phyloP scores from a whole-genome alignment of 192 early-diverging fungal species.

The Coemansia sp. region DNA sequence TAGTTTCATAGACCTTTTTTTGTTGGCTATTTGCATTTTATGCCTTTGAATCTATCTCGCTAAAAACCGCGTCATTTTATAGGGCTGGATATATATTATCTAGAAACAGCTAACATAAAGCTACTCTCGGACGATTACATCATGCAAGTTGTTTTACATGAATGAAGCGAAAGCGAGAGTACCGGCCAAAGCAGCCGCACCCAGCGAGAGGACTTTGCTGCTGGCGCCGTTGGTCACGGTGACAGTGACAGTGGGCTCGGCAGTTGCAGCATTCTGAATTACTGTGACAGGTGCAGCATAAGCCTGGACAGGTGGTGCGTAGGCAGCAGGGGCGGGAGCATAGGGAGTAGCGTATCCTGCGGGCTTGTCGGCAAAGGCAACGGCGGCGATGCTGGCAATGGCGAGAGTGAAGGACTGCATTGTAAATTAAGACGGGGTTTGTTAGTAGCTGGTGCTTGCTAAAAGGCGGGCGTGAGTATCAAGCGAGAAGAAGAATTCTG shows the following conservation, averaged over 20 bases:
- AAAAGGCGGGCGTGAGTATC: background rate
- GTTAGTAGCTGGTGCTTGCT: background rate
- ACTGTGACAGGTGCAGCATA: conserved; percentile 22
- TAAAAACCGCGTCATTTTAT: background rate
- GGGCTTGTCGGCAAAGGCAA: conserved; percentile 16
- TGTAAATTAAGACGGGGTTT: conserved; percentile 1
- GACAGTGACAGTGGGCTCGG: conserved; percentile 39
- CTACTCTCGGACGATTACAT: background rate
- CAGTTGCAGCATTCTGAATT: conserved; percentile 39
- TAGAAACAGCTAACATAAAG: background rate
- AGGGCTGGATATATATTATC: background rate
- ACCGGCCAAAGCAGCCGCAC: conserved; percentile 26
- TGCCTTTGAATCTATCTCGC: too few relatives aligned
- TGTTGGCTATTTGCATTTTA: too few relatives aligned
- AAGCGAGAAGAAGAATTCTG: background rate
- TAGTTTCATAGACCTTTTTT: too few relatives aligned
- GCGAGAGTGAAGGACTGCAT: conserved; percentile 38
- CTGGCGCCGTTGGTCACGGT: conserved; percentile 39
- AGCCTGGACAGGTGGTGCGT: conserved; percentile 1
- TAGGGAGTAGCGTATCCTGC: background rate
- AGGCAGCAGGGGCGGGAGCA: background rate
- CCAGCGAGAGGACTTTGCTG: conserved; percentile 33
- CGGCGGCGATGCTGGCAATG: conserved; percentile 24
- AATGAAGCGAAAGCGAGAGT: background rate
- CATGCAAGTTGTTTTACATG: background rate